A percentile compares a stretch with the other conserved stretches of the same genome.
These are phyloP conservation scores for Platanthera guangdongensis DNA, from an alignment of 106 monocot species.

Conservation along the genomic window DNA sequence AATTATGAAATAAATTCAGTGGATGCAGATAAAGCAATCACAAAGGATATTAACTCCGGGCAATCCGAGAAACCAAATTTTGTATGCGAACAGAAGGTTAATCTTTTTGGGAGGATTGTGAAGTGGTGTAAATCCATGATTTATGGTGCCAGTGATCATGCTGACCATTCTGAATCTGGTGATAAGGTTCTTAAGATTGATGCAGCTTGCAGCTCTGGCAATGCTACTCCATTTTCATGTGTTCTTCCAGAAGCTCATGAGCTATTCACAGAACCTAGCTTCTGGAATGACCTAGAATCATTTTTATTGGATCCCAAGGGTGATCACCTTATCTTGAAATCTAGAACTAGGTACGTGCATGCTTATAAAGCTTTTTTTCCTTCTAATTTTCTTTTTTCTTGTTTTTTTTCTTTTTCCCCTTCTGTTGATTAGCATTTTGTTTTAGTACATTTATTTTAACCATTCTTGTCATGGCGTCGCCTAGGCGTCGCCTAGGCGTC, in stretches of 20 bases:
- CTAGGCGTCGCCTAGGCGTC: no score
- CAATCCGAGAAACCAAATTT: conserved; percentile 10
- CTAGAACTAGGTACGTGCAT: conserved; percentile 53
- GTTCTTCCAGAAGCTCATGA: conserved; percentile 26
- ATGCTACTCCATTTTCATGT: not conserved
- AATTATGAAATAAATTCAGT: conserved; percentile 7
- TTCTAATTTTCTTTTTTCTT: not conserved
- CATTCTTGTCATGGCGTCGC: no score
- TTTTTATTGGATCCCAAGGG: conserved; percentile 52
- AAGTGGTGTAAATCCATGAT: conserved; percentile 31
- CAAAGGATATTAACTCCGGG: conserved; percentile 3
- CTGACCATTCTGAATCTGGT: conserved; percentile 3
- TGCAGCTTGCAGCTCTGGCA: conserved; percentile 5
- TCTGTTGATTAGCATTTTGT: no score
- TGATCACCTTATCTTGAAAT: conserved; percentile 46
- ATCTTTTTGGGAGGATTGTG: conserved; percentile 26
- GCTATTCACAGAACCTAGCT: conserved; percentile 46
- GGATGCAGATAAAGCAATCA: not conserved
- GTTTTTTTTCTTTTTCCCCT: not conserved
- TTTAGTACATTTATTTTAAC: no score
- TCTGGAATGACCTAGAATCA: conserved; percentile 65
- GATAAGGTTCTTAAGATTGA: conserved; percentile 9
- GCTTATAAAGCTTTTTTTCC: not conserved
- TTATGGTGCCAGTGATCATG: conserved; percentile 12
- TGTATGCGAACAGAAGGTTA: conserved; percentile 5